Percentiles rank a stretch among this genome's conserved stretches.
phyloP scores from a whole-genome alignment of 2,329 filamentous ascomycete species.

The Aspergillus novoparasiticus region DNA sequence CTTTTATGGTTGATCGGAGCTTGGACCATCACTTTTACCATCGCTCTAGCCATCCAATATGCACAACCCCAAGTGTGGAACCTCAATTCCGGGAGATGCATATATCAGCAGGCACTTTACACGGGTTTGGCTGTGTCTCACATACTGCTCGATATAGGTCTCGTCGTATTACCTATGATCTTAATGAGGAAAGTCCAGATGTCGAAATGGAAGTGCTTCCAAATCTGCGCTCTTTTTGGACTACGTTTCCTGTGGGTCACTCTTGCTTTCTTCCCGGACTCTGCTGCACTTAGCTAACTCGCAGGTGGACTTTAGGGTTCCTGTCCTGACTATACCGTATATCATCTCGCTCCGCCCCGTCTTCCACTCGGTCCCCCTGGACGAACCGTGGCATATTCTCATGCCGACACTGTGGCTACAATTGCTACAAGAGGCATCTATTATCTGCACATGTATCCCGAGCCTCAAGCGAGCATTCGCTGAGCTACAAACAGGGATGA shows the following conservation, averaged over 20 bases:
- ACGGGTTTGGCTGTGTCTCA: not conserved
- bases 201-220: not conserved
- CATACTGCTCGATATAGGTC: not conserved
- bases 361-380: not conserved
- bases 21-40: not conserved
- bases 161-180: not conserved
- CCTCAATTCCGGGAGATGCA: not conserved
- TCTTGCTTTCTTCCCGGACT: too few relatives aligned
- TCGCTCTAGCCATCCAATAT: not conserved
- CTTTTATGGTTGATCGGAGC: not conserved
- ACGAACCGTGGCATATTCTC: not conserved
- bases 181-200: conserved; percentile 4
- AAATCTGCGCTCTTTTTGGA: conserved; percentile 5
- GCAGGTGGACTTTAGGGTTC: not conserved
- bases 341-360: not conserved
- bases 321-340: not conserved
- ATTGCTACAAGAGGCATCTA: not conserved
- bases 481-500: conserved; percentile 10
- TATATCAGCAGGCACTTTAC: conserved; percentile 1
- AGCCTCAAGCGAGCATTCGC: conserved; percentile 3
- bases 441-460: conserved; percentile 3
- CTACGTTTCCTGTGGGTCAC: not conserved
- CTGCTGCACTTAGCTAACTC: not conserved
- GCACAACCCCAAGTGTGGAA: not conserved
- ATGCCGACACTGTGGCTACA: conserved; percentile 7